Evolutionary conservation across 2,329 filamentous ascomycete species (phyloP).

Genomic region (Plectosphaerella plurivora): DNA sequence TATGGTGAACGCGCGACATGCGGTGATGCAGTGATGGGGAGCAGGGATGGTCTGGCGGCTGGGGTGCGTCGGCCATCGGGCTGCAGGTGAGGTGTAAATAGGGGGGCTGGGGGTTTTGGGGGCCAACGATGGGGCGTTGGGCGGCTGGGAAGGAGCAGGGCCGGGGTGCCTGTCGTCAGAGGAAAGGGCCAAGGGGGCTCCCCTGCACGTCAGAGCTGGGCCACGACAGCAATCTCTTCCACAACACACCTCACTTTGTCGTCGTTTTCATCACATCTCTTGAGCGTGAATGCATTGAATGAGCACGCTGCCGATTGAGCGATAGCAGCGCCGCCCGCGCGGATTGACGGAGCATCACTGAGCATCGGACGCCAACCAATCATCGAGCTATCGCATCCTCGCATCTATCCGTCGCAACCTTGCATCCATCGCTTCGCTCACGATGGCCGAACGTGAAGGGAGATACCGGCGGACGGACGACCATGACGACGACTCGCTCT

Average conservation of each 20-base stretch:
- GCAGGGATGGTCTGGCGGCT: neutral
- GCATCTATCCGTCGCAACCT: neutral
- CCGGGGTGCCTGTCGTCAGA: neutral
- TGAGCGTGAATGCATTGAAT: too few relatives aligned
- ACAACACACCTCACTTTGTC: too few relatives aligned
- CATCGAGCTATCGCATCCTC: neutral
- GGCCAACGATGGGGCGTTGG: neutral
- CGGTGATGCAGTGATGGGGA: neutral
- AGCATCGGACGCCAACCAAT: neutral
- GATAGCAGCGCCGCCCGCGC: neutral
- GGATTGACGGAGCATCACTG: neutral
- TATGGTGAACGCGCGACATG: slow-evolving; percentile 12
- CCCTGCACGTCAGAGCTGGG: too few relatives aligned
- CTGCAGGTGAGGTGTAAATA: neutral
- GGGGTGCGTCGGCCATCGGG: neutral
- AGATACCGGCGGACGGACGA: slow-evolving; percentile 1
- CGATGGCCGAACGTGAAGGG: neutral
- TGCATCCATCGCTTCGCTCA: neutral
- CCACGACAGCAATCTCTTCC: neutral
- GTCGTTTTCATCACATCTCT: too few relatives aligned
- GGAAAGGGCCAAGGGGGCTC: neutral
- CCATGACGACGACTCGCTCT: slow-evolving; percentile 1
- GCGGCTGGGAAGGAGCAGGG: slow-evolving; percentile 1
- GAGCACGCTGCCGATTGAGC: too few relatives aligned
- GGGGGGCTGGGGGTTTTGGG: neutral